Base-by-base conservation (phyloP, 129 eudicot species). In the Flaveria brownii region DNA sequence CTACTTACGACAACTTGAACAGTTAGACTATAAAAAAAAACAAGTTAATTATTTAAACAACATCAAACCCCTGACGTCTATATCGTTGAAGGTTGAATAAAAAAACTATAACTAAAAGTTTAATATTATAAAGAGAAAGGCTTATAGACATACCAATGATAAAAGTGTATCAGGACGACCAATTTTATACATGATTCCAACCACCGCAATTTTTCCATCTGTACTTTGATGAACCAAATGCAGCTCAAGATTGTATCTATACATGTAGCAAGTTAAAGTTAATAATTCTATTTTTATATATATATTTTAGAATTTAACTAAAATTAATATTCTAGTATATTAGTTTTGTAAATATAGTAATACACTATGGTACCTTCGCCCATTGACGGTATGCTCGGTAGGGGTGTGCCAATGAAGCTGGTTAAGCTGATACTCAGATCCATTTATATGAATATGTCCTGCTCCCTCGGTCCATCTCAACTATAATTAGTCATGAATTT, bases 321-420 rank as follows among this genome's bases (percentile, higher is more conserved):
- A 22, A 25, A 61, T 25, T 25, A 61, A 5, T 13, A 26, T 61
- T 26, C 39, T 64, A 26, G 9, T 33, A 33, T 33, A 7, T 62
- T 28, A 28, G 3, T 2, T 28, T 28, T 28, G 13, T 3, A 33
- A 28, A 62, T 25, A 36, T 54, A 50, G 36, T 10, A 11, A 36
- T 17, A 17, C 6, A 16, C 16, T 5, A 23, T 14, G 16, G 64
- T 77, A 89, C 96, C 92, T 87, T 75, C 80, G 85, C 49, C 96
- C 96, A 74, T 89, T 85, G 80, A 89, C 30, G 16, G 86, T 75
- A 68, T 89, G 96, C 73, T 89, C 92, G 15, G 85, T 75, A 72
- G 96, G 92, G 15, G 92, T 54, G 72, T 89, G 96, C 92, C 96
- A 89, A 77, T 89, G 96, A 54, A 72, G 72, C 55, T 87, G 92